A percentile compares a stretch with the other conserved stretches of the same genome.
These are phyloP conservation scores for Aristolochia contorta DNA, from an alignment of 164 flowering plant genomes.

Conservation along the genomic window DNA sequence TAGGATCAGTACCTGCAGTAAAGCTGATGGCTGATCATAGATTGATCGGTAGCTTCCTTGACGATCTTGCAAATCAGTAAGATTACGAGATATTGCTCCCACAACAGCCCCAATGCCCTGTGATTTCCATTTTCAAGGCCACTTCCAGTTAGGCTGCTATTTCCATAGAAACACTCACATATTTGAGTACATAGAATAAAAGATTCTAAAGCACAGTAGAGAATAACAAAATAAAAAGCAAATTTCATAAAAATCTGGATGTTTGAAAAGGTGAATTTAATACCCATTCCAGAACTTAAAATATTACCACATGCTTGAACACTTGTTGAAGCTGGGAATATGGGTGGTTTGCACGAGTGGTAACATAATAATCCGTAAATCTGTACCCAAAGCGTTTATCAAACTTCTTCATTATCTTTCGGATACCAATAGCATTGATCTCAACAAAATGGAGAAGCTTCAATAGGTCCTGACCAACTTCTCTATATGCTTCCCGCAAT, in stretches of 20 bases:
- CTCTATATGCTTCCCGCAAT: conserved; percentile 54
- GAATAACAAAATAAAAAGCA: no score
- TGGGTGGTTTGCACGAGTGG: conserved; percentile 77
- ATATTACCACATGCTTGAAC: conserved; percentile 56
- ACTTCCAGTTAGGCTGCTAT: neutral
- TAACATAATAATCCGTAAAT: conserved; percentile 71
- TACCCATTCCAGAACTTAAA: neutral
- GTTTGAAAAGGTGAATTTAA: neutral
- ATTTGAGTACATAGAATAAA: no score
- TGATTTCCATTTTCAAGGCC: conserved; percentile 6
- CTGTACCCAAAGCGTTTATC: conserved; percentile 71
- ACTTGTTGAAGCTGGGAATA: conserved; percentile 70
- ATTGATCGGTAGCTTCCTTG: conserved; percentile 41
- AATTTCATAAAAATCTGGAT: neutral
- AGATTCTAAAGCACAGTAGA: no score
- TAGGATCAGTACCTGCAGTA: conserved; percentile 20
- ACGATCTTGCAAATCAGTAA: conserved; percentile 39
- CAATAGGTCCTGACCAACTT: conserved; percentile 56
- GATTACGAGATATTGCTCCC: conserved; percentile 48
- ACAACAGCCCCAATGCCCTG: conserved; percentile 58
- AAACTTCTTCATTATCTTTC: conserved; percentile 76
- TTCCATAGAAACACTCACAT: no score
- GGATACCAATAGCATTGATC: conserved; percentile 67
- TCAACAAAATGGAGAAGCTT: conserved; percentile 65
- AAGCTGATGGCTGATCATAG: conserved; percentile 38